Percentiles rank a stretch among this genome's conserved stretches.
Conservation (phyloP, 345 rosid species). For the Acer campestre region DNA sequence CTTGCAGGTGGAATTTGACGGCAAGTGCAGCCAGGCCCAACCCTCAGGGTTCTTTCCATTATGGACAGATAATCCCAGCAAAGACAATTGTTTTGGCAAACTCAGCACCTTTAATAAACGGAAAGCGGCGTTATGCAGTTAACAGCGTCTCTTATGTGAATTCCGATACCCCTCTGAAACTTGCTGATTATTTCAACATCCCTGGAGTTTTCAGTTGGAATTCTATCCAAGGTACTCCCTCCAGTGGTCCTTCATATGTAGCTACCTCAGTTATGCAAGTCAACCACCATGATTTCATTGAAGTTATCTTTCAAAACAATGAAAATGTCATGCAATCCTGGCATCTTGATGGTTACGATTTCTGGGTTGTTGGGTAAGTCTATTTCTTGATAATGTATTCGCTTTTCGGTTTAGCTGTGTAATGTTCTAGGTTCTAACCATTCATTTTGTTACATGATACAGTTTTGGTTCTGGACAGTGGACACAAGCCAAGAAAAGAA, state of each 20-base stretch:
- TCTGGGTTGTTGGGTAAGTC: slow-evolving; percentile 90
- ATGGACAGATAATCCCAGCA: slow-evolving; percentile 61
- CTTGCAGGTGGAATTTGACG: slow-evolving; percentile 79
- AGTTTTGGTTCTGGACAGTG: slow-evolving; percentile 84
- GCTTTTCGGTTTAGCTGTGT: not conserved
- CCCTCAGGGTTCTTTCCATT: slow-evolving; percentile 94
- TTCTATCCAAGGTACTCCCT: slow-evolving; percentile 56
- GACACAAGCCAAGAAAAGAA: slow-evolving; percentile 50
- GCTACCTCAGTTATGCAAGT: slow-evolving; percentile 68
- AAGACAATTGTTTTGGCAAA: slow-evolving; percentile 61
- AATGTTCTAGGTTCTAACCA: slow-evolving; percentile 26
- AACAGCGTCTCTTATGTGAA: slow-evolving; percentile 74
- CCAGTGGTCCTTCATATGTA: slow-evolving; percentile 46
- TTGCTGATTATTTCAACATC: slow-evolving; percentile 77
- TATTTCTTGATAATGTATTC: not conserved
- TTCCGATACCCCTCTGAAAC: slow-evolving; percentile 84
- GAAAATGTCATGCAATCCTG: slow-evolving; percentile 76
- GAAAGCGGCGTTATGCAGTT: slow-evolving; percentile 78
- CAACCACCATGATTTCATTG: slow-evolving; percentile 65
- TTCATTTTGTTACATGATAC: slow-evolving; percentile 16
- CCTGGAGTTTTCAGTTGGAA: slow-evolving; percentile 60
- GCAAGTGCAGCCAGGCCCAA: slow-evolving; percentile 97
- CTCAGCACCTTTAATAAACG: slow-evolving; percentile 74
- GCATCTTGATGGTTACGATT: slow-evolving; percentile 97
- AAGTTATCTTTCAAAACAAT: slow-evolving; percentile 76